phyloP scores from a whole-genome alignment of 2,329 filamentous ascomycete species.

The Byssoonygena ceratinophila region DNA sequence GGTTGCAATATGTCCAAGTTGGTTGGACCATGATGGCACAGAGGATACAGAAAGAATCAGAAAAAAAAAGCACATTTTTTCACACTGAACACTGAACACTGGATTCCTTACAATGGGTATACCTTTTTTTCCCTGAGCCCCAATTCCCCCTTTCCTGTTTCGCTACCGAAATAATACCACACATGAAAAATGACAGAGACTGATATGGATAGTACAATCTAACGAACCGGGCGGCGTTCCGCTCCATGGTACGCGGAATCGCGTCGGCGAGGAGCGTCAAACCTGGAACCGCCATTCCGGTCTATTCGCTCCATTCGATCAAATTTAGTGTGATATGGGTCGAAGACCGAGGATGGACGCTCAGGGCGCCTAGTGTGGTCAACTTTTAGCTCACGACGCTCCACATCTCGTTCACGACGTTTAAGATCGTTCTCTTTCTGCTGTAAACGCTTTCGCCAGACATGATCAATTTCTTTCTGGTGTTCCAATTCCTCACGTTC shows the following conservation, averaged over 20 bases:
- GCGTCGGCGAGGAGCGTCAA: background rate
- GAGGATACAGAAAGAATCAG: background rate
- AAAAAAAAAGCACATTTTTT: background rate
- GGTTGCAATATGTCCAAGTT: no score
- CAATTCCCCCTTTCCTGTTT: background rate
- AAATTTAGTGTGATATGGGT: constrained; percentile 12
- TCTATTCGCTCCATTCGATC: constrained; percentile 11
- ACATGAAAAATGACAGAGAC: background rate
- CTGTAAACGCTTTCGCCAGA: constrained; percentile 8
- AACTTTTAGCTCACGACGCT: constrained; percentile 7
- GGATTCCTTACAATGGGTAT: background rate
- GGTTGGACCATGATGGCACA: no score
- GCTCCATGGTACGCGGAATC: background rate
- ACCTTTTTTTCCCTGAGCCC: background rate
- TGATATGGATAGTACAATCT: background rate
- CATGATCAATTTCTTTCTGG: constrained; percentile 12
- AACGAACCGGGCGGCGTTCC: background rate
- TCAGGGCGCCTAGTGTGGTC: background rate
- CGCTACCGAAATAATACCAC: background rate
- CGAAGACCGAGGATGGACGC: constrained; percentile 1
- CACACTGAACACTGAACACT: background rate
- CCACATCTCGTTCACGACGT: constrained; percentile 8
- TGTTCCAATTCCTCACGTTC: constrained; percentile 9
- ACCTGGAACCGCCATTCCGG: constrained; percentile 3
- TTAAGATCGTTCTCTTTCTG: constrained; percentile 10